A percentile compares a stretch with the other conserved stretches of the same genome.
phyloP scores from a whole-genome alignment of 73 alveolate species.

The Effrenium voratum region DNA sequence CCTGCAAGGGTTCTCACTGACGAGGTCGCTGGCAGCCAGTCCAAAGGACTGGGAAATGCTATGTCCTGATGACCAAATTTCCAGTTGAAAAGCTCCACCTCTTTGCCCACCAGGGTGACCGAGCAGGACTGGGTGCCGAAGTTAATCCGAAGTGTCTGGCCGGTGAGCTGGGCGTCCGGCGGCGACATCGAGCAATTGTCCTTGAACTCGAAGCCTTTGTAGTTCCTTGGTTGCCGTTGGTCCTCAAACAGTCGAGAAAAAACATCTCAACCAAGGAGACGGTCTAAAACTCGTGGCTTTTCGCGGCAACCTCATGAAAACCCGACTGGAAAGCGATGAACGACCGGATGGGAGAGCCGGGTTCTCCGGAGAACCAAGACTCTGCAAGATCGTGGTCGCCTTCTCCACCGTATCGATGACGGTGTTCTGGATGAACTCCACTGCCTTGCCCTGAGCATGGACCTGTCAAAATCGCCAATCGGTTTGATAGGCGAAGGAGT shows the following conservation, averaged over 20 bases:
- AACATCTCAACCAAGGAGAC: too few relatives aligned
- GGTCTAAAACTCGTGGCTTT: too few relatives aligned
- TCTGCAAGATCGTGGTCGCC: not conserved
- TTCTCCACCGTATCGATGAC: not conserved
- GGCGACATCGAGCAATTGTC: not conserved
- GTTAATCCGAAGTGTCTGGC: not conserved
- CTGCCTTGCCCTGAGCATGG: not conserved
- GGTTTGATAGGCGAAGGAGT: too few relatives aligned
- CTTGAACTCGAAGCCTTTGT: not conserved
- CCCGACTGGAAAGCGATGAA: not conserved
- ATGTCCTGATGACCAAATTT: not conserved
- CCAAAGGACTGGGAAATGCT: not conserved
- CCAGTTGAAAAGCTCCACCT: not conserved
- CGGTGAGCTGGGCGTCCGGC: not conserved
- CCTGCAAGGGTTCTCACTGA: too few relatives aligned
- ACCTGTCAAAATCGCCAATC: too few relatives aligned
- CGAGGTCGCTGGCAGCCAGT: not conserved
- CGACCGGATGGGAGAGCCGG: too few relatives aligned
- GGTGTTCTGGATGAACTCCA: not conserved
- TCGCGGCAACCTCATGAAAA: too few relatives aligned
- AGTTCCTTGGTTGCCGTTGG: too few relatives aligned
- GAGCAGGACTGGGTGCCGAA: not conserved
- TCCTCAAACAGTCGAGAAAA: too few relatives aligned
- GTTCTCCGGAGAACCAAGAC: too few relatives aligned
- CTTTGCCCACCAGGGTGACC: not conserved